Evolutionary conservation across 805 yeast genomes (phyloP), one percentile per base, ranked within the genome.

Genomic region (Starmerella vaccinii): DNA sequence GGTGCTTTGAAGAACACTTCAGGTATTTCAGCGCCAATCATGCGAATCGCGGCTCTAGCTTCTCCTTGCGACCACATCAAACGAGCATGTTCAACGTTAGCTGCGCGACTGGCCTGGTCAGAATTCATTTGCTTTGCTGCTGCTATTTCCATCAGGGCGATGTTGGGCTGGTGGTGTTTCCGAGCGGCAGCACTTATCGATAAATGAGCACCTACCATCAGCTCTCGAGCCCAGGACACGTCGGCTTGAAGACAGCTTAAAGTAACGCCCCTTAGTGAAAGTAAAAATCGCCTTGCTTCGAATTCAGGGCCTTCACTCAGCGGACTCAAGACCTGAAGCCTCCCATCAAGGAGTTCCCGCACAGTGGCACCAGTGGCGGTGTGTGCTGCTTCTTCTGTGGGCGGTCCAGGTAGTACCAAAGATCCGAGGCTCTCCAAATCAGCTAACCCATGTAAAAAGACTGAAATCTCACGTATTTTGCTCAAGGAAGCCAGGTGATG

Each of bases 61-160:
- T 87, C 94, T 0, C 95, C 95, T 61, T 84, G 86, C 3, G 80
- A 82, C 97, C 97, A 90, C 35, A 87, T 65, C 8, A 92, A 71
- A 51, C 84, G 80, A 0, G 63, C 61, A 24, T 57, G 54, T 32
- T 51, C 60, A 5, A 47, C 49, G 16, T 48, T 53, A 2, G 45
- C 45, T 27, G 45, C 33, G 4, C 45, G 33, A 27, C 34, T 41
- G 1, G 58, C 56, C 5, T 33, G 27, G 5, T 23, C 39, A 22
- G 52, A 38, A 10, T 42, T 40, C 23, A 47, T 43, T 34, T 55
- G 52, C 27, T 54, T 51, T 1, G 63, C 61, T 1, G 51, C 43
- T 4, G 59, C 51, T 5, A 57, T 56, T 26, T 53, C 57, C 48
- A 48, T 50, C 12, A 59, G 53, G 16, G 58, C 58, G 29, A 86